Base-by-base conservation (phyloP, 192 early-diverging fungal genomes). In the Entomortierella beljakovae region DNA sequence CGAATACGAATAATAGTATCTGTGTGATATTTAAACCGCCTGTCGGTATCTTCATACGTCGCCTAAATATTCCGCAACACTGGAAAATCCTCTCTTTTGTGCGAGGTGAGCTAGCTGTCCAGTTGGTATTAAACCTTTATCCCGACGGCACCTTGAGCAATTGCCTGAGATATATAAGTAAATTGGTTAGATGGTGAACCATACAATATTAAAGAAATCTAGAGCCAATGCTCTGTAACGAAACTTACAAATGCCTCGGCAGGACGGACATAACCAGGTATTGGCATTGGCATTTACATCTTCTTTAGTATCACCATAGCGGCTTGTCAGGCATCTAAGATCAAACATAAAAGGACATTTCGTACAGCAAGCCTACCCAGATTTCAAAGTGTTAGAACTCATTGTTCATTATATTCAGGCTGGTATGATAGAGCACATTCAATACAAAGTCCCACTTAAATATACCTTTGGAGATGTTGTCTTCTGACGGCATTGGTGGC, bases 241-340 rank as follows among this genome's bases (percentile, higher is more conserved):
- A 43, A 50, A 50, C 49, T 23, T 50, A 50, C 49, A 50, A 50
- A 23, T 23, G 49, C 49, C 49, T 50, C 49, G 49, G 18, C 23
- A 50, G 7, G 5, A 16, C 5, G 49, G 49, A 50, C 49, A 50
- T 23, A 16, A n/a, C 49, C 49, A 50, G 49, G 5, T 6, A 16
- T 23, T n/a, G 23, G 18, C 49, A 4, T 50, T 16, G 18, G 49
- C 6, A 4, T 50, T 16, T 6, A n/a, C 6, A 22, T 50, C 37
- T 13, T 40, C 37, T 13, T 50, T 6, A 16, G 49, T 50, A 16
- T 22, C 49, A 23, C 23, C 49, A 23, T 50, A 16, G 18, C 23
- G 23, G 6, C 49, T 18, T 23, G 7, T n/a, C 6, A 50, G 49
- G 18, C 49, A 50, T 6, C 18, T 22, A 6, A 50, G 18, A 23